Evolutionary conservation across 352 stramenopile species (phyloP).

Genomic region (Phytopythium mirpurense): DNA sequence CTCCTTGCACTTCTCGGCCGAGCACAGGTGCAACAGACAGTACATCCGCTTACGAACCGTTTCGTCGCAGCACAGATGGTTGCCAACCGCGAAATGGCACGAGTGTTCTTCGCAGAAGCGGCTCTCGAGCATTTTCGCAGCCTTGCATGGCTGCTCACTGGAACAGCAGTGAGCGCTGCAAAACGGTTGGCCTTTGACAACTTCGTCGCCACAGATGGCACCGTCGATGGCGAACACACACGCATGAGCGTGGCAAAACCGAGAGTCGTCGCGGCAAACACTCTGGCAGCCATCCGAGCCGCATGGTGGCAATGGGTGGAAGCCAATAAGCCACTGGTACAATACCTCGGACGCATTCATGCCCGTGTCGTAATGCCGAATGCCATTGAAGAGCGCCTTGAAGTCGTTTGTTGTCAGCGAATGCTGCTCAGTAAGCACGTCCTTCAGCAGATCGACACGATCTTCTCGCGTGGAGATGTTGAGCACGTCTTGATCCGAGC

Average conservation of each 20-base stretch:
- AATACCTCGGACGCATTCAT: slow-evolving; percentile 56
- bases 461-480: not conserved
- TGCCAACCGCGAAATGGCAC: slow-evolving; percentile 22
- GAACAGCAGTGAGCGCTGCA: slow-evolving; percentile 35
- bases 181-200: slow-evolving; percentile 24
- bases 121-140: slow-evolving; percentile 14
- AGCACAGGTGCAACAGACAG: slow-evolving; percentile 44
- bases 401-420: slow-evolving; percentile 28
- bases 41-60: slow-evolving; percentile 28
- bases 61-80: slow-evolving; percentile 18
- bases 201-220: slow-evolving; percentile 16
- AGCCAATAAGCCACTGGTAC: slow-evolving; percentile 50
- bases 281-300: slow-evolving; percentile 20
- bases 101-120: slow-evolving; percentile 29
- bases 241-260: slow-evolving; percentile 27
- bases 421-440: not conserved
- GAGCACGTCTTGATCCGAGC: not conserved
- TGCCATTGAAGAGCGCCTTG: slow-evolving; percentile 28
- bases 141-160: slow-evolving; percentile 24
- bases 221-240: slow-evolving; percentile 21
- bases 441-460: not conserved
- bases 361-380: slow-evolving; percentile 49
- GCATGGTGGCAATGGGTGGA: slow-evolving; percentile 40
- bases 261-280: slow-evolving; percentile 19
- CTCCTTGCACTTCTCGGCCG: slow-evolving; percentile 27